Conservation (phyloP, 2,329 filamentous ascomycete species). For the Tricladium varicosporioides region DNA sequence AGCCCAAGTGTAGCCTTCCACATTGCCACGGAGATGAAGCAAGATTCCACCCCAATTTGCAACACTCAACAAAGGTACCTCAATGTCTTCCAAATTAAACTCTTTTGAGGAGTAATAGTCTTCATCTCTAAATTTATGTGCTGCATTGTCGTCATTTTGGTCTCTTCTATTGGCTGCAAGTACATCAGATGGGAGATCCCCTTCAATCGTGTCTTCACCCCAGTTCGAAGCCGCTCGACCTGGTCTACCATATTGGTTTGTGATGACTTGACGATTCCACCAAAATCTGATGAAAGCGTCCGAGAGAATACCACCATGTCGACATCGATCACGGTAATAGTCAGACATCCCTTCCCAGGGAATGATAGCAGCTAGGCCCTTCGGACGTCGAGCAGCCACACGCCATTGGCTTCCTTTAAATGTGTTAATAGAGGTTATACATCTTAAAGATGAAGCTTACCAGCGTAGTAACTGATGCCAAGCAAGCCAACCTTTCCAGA, state of each 20-base stretch:
- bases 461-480: constrained; percentile 52
- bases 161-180: constrained; percentile 36
- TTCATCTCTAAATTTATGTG: constrained; percentile 54
- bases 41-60: constrained; percentile 72
- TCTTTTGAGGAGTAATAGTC: constrained; percentile 35
- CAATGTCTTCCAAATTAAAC: constrained; percentile 63
- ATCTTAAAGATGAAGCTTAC: background rate
- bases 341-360: constrained; percentile 57
- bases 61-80: constrained; percentile 64
- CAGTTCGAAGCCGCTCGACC: constrained; percentile 40
- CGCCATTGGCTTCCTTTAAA: constrained; percentile 46
- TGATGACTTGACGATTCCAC: constrained; percentile 65
- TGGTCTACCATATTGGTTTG: constrained; percentile 65
- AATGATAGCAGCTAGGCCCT: constrained; percentile 48
- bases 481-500: constrained; percentile 49
- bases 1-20: constrained; percentile 62
- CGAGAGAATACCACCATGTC: constrained; percentile 61
- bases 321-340: constrained; percentile 55
- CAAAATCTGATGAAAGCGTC: constrained; percentile 57
- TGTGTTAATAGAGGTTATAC: no score
- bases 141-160: constrained; percentile 44
- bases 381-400: constrained; percentile 49
- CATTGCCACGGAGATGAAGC: constrained; percentile 66
- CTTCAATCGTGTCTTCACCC: constrained; percentile 42
- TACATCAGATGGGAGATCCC: no score